These are phyloP conservation scores for Bonia amplexicaulis DNA, from an alignment of 176 grass and related monocot species.

Conservation along the genomic window DNA sequence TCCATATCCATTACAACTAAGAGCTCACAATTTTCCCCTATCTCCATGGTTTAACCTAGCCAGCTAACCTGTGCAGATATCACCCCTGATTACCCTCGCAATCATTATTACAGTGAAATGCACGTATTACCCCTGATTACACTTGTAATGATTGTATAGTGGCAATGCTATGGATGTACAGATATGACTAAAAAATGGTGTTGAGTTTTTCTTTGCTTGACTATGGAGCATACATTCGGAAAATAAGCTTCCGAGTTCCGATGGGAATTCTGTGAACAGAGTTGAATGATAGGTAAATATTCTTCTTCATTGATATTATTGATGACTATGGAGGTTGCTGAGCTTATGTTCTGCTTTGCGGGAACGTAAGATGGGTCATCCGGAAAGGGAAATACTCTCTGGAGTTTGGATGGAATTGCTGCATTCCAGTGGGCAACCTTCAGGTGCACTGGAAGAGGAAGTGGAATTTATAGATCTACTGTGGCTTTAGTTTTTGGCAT, in stretches of 20 bases:
- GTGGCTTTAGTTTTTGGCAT: too few relatives aligned
- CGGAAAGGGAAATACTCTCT: not conserved
- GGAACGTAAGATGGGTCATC: not conserved
- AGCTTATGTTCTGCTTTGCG: not conserved
- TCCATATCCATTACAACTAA: not conserved
- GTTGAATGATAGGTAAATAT: not conserved
- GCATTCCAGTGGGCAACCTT: not conserved
- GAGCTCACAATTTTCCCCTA: not conserved
- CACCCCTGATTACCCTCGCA: not conserved
- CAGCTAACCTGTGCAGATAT: constrained; percentile 28
- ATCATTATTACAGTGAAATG: not conserved
- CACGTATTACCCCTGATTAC: not conserved
- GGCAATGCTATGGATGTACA: not conserved
- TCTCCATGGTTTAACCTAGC: not conserved
- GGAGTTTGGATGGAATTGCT: not conserved
- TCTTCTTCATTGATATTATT: not conserved
- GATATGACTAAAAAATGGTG: not conserved
- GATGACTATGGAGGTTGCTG: not conserved
- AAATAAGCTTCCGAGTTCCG: not conserved
- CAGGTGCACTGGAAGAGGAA: not conserved
- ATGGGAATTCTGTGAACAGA: not conserved
- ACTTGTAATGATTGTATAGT: constrained; percentile 1
- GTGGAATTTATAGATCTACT: too few relatives aligned
- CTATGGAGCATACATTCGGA: not conserved
- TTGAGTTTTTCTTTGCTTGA: not conserved